Evolutionary conservation across 345 rosid species (phyloP), one percentile per base, ranked within the genome.

Genomic region (Jatropha curcas): DNA sequence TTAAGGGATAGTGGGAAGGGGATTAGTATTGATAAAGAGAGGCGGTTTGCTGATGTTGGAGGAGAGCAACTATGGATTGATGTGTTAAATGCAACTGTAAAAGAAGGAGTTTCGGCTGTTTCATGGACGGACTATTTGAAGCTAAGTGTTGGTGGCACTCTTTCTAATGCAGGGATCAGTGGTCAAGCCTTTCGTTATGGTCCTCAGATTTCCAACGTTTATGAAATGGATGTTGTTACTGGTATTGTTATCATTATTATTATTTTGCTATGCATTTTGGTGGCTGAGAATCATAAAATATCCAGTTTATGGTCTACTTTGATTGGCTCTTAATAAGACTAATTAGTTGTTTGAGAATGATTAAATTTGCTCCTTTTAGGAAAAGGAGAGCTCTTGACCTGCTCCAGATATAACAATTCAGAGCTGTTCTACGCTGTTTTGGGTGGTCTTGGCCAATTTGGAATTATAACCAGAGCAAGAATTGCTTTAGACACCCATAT

Each of bases 121-220:
- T 74, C 82, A 12, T 79, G 82, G 82, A 79, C 82, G 7, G 82
- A 79, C 22, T 71, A 13, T 27, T 65, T 79, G 75, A 7, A 71
- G 2, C 34, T 79, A 9, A 74, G 33, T 14, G 78, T 79, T 31
- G 82, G 82, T 1, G 82, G 82, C 4, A 74, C 78, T 39, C 82
- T 79, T 20, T 79, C 78, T 5, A 79, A 79, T 60, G 82, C 75
- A n/a, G 78, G 82, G 7, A 70, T 79, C 30, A 74, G 82, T 9
- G 82, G 82, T 2, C 69, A 79, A 28, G 57, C 75, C 4, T 79
- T 70, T n/a, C 75, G 68, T 4, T 31, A 56, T 10, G 82, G 82
- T 16, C 82, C 80, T 66, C 80, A 77, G 60, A 74, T 79, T 28
- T 65, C 35, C 71, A 79, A 79, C 24, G 78, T 79, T 24, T 33